These are phyloP conservation scores for Gymnopilus dilepis DNA, from an alignment of 768 basidiomycete genomes.

Conservation along the genomic window DNA sequence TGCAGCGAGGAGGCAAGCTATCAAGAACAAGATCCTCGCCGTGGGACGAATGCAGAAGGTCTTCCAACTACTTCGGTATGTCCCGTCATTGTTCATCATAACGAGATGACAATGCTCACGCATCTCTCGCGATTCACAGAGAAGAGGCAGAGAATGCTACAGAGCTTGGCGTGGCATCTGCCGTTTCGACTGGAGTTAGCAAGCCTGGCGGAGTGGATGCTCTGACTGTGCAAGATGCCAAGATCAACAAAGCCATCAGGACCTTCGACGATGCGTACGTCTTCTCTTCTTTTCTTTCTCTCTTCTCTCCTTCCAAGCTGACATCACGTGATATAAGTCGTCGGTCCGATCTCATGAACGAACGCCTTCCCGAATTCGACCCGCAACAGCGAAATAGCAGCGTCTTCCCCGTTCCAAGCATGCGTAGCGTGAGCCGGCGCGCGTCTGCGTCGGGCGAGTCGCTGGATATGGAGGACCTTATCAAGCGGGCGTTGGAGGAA, in stretches of 20 bases:
- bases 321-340: conserved; percentile 49
- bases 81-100: conserved; percentile 10
- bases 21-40: conserved; percentile 98
- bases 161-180: conserved; percentile 49
- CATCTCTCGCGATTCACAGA: conserved; percentile 38
- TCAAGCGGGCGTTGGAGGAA: conserved; percentile 66
- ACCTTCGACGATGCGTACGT: conserved; percentile 81
- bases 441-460: conserved; percentile 39
- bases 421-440: conserved; percentile 46
- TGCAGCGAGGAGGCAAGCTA: conserved; percentile 81
- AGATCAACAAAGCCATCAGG: conserved; percentile 64
- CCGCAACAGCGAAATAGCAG: conserved; percentile 35
- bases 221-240: conserved; percentile 65
- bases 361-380: conserved; percentile 69
- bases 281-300: neutral
- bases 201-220: conserved; percentile 51
- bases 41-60: conserved; percentile 96
- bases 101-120: neutral
- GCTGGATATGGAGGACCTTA: conserved; percentile 67
- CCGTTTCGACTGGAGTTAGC: conserved; percentile 31
- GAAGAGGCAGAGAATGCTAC: conserved; percentile 82
- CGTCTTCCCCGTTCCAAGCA: conserved; percentile 67
- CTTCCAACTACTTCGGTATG: conserved; percentile 92
- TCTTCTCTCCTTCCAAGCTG: neutral
- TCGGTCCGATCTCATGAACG: conserved; percentile 73